Evolutionary conservation across 257 asterid species (phyloP), one percentile per base, ranked within the genome.

Genomic region (Phtheirospermum japonicum): DNA sequence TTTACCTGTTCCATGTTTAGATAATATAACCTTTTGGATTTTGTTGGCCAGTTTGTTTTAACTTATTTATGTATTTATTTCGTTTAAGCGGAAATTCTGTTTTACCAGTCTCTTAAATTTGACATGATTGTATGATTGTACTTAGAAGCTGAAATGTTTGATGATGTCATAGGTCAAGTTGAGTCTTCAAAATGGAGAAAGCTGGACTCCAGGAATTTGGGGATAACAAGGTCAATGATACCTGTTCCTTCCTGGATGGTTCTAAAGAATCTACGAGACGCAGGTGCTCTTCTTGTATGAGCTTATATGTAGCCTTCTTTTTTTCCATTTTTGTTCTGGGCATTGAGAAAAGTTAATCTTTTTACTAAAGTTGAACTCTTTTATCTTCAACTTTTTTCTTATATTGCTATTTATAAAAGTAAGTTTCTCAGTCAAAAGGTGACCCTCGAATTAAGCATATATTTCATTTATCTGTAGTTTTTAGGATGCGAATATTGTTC

Each of bases 121-220:
- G 16, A 6, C 31, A 30, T 49, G 63, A 31, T 46, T 16, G 42
- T 46, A 4, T 32, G 67, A 31, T 60, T 71, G 42, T 37, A 63
- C n/a, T 37, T 67, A 57, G 40, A 57, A 7, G 17, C 56, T 74
- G 66, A 71, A 61, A 42, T 57, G 50, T 71, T 59, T 53, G 26
- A 43, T 46, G 59, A 55, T 75, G 69, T 57, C 76, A 26, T 59
- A 82, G 95, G 83, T 62, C 59, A 42, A 72, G 69, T 54, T 56
- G 83, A 77, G 64, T 39, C 69, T 62, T 73, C 88, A 23, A 82
- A 78, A 59, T 87, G 96, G 88, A 75, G 80, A 69, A 87, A 76
- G 85, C 46, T 87, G 75, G 78, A 85, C 77, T 75, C 97, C 0
- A 73, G 79, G 77, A 61, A 50, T 39, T 61, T 80, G 70, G 99